phyloP scores from a whole-genome alignment of 2,329 filamentous ascomycete species.

The Clonostachys byssicola region DNA sequence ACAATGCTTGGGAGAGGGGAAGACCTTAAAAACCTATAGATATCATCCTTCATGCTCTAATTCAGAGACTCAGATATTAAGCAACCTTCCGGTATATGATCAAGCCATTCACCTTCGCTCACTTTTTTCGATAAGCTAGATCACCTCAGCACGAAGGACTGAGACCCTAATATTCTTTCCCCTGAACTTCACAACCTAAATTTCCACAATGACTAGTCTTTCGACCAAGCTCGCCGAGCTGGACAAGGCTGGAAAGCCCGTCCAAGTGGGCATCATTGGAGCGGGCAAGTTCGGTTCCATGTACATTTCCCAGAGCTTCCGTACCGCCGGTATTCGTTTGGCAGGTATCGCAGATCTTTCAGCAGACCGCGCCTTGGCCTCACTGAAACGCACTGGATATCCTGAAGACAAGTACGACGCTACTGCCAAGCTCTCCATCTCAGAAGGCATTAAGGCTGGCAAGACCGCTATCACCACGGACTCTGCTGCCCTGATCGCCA shows the following conservation, averaged over 20 bases:
- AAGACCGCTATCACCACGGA: conserved; percentile 37
- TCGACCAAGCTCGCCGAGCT: conserved; percentile 34
- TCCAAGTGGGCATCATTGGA: conserved; percentile 37
- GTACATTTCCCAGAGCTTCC: conserved; percentile 39
- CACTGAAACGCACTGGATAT: conserved; percentile 32
- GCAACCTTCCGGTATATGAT: too few species aligned
- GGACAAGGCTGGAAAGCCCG: conserved; percentile 28
- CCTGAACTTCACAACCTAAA: background rate
- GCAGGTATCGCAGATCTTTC: conserved; percentile 38
- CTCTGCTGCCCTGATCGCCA: conserved; percentile 31
- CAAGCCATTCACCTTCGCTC: too few species aligned
- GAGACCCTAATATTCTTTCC: too few species aligned
- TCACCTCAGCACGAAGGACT: too few species aligned
- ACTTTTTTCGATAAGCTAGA: too few species aligned
- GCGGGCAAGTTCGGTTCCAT: conserved; percentile 41
- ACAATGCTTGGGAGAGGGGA: too few species aligned
- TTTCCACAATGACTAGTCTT: conserved; percentile 24
- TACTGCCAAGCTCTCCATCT: conserved; percentile 21
- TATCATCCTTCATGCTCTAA: too few species aligned
- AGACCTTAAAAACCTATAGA: too few species aligned
- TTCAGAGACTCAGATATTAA: too few species aligned
- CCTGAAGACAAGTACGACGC: conserved; percentile 29
- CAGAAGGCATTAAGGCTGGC: conserved; percentile 29
- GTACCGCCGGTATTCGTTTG: conserved; percentile 32
- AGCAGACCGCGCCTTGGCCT: conserved; percentile 28